Percentiles rank a stretch among this genome's conserved stretches.
phyloP scores from a whole-genome alignment of 2,329 filamentous ascomycete species.

The Venturia effusa region DNA sequence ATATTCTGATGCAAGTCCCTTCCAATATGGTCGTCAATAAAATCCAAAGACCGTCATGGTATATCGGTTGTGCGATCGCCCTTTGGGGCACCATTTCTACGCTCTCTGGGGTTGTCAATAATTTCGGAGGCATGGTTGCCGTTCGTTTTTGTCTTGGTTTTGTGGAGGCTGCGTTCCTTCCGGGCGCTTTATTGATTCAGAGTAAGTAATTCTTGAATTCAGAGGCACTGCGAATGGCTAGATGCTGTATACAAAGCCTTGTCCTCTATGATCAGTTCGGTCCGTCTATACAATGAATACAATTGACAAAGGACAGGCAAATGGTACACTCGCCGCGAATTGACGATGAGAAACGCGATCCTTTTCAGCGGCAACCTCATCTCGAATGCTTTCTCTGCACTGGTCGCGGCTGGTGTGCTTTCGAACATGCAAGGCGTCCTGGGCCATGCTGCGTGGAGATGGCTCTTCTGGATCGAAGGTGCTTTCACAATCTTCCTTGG shows the following conservation, averaged over 20 bases:
- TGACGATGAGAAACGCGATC: constrained; percentile 53
- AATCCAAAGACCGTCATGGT: constrained; percentile 21
- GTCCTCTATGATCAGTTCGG: background rate
- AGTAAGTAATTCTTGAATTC: constrained; percentile 16
- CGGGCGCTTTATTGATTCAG: constrained; percentile 23
- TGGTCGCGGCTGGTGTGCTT: constrained; percentile 48
- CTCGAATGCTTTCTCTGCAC: constrained; percentile 59
- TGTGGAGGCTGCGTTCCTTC: constrained; percentile 32
- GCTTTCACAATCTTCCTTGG: constrained; percentile 54
- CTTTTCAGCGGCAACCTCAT: constrained; percentile 59
- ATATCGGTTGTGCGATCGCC: constrained; percentile 21
- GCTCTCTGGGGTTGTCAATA: constrained; percentile 22
- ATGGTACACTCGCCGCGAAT: constrained; percentile 62
- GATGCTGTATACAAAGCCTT: constrained; percentile 17
- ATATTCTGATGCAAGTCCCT: constrained; percentile 35
- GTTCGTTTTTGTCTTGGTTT: constrained; percentile 30
- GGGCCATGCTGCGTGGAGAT: constrained; percentile 53
- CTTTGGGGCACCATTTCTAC: constrained; percentile 25
- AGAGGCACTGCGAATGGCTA: background rate
- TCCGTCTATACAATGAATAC: too few species aligned
- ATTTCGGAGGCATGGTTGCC: constrained; percentile 25
- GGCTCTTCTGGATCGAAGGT: constrained; percentile 62
- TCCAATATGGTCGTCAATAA: constrained; percentile 27
- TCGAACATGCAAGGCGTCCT: constrained; percentile 48
- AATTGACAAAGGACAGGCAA: too few species aligned